Base-by-base conservation (phyloP, 352 stramenopile genomes). In the Ochromonadaceae sp. region DNA sequence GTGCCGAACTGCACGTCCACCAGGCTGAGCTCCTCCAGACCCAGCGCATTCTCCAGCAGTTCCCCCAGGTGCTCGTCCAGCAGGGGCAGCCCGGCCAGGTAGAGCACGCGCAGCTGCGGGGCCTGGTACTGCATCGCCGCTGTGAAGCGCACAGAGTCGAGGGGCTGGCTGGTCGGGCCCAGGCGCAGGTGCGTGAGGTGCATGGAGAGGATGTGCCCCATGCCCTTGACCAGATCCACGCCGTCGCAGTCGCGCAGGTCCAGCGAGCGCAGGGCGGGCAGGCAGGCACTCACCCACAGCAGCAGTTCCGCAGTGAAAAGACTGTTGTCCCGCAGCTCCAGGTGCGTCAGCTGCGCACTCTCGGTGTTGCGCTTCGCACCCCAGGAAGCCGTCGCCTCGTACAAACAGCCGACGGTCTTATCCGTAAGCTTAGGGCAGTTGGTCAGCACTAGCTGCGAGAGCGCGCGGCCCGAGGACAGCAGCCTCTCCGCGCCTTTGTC, bases 381-480 rank as follows among this genome's bases (percentile, higher is more conserved):
- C 36, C 36, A 47, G 31, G 14, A 31, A 42, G 5, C 26, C 31
- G 4, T 15, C 5, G 14, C 40, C 28, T 63, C 55, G 31, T 50
- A 50, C 20, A 63, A 5, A 2, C 5, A 63, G 15, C 26, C 9
- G 2, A 63, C 2, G 2, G 38, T 10, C 14, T 49, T 7, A 38
- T 47, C 26, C 2, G 55, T 50, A n/a, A 63, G 1, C n/a, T 63
- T 63, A n/a, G 55, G 5, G 25, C 36, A 47, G 28, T 63, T 52
- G 26, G 14, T 35, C 9, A 63, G 12, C 10, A 28, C 3, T 4
- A 53, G 5, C 9, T 7, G 2, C 12, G 35, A 12, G 17, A 28
- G 5, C 36, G 48, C 52, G 20, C 1, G 1, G n/a, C n/a, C n/a
- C n/a, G n/a, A n/a, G n/a, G n/a, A n/a, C 30, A 50, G 1, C 17